Conservation (phyloP, 257 asterid genomes). For the Linaria vulgaris region DNA sequence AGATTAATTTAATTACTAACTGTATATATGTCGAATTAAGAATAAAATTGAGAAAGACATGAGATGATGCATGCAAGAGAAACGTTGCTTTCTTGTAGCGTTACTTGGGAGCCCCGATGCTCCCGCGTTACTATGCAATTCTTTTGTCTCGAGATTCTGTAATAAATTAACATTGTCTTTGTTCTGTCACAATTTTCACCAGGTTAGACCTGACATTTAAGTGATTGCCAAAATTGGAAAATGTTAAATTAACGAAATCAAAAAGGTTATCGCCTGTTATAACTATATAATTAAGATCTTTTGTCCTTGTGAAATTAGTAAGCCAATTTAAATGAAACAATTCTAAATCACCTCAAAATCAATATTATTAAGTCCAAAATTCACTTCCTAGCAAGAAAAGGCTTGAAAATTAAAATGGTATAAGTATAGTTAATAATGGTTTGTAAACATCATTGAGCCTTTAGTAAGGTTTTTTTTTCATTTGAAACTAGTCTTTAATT, state of each 20-base stretch:
- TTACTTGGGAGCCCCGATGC: too few relatives aligned
- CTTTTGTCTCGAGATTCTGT: slow-evolving; percentile 31
- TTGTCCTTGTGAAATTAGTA: too few relatives aligned
- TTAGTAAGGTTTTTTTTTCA: not conserved
- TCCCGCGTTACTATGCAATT: slow-evolving; percentile 32
- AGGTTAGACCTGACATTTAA: slow-evolving; percentile 29
- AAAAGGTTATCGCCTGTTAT: too few relatives aligned
- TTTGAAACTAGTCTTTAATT: not conserved
- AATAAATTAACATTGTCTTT: slow-evolving; percentile 21
- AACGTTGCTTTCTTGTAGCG: slow-evolving; percentile 29
- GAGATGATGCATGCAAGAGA: slow-evolving; percentile 25
- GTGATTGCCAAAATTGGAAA: not conserved
- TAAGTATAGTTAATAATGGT: too few relatives aligned
- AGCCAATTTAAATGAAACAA: too few relatives aligned
- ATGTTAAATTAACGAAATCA: not conserved
- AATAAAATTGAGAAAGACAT: too few relatives aligned
- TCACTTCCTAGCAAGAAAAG: too few relatives aligned
- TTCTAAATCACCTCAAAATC: too few relatives aligned
- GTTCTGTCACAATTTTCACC: slow-evolving; percentile 22
- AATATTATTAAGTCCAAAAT: too few relatives aligned
- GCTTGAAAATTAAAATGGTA: too few relatives aligned
- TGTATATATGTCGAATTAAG: not conserved
- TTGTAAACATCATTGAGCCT: too few relatives aligned
- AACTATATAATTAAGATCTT: too few relatives aligned
- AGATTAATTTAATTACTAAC: not conserved